Evolutionary conservation across 2,329 filamentous ascomycete genomes (phyloP), one percentile per base, ranked within the genome.

Genomic region (Microcera coccophila): DNA sequence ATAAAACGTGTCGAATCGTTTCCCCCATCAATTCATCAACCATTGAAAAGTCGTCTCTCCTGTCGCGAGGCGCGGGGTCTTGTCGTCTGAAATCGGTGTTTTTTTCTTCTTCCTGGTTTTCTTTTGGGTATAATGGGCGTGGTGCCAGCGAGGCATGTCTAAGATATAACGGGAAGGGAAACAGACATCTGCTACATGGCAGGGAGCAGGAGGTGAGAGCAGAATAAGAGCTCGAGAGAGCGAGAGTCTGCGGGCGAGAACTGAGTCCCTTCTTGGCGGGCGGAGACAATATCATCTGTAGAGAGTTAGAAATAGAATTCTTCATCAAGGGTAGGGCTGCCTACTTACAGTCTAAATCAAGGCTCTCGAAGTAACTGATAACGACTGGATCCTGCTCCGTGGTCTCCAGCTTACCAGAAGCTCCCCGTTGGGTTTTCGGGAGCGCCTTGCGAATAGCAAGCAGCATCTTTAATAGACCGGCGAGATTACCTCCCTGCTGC

Each of bases 401-500:
- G 1, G 71, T 68, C 3, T 68, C 59, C 11, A 81, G 62, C 39
- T 76, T 73, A 3, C 73, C 75, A 38, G 78, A 69, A 0, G 65
- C 55, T 29, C 68, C 65, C 1, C 70, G 65, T 18, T 65, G 58
- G 0, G 75, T 79, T 48, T 73, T 72, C 1, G 81, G 81, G 4
- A 82, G 68, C 1, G 78, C 74, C 47, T 77, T 76, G 29, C 81
- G 72, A 42, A 82, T 82, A n/a, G 68, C 68, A 9, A 84, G 61
- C 4, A 85, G 69, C 76, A 83, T 81, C 58, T 76, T 74, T 38
- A 84, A 60, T 29, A 83, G 62, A 34, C 78, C 71, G 4, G 78
- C 78, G 5, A 84, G 69, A 24, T 74, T 73, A 35, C 76, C 73
- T 14, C 80, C 80, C 50, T 84, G 79, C 42, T 74, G 71, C 1